phyloP scores from a whole-genome alignment of 306 rosid genomes.

The Gynostemma pentaphyllum region DNA sequence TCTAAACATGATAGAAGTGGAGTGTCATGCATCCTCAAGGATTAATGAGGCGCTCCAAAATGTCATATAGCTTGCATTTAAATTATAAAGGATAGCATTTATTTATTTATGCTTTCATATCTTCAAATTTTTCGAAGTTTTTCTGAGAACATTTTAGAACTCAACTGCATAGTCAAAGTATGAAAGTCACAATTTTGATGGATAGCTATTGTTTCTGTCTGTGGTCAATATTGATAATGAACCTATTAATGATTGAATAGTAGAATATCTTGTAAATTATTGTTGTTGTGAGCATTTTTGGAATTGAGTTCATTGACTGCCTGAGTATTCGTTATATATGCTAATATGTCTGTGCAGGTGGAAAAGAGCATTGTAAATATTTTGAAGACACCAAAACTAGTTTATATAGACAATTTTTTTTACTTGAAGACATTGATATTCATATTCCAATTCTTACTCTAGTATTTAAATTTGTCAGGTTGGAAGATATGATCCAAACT shows the following conservation, averaged over 20 bases:
- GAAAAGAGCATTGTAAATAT: background rate
- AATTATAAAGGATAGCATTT: background rate
- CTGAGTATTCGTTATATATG: background rate
- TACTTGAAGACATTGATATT: background rate
- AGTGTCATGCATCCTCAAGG: background rate
- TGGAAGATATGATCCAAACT: constrained; percentile 16
- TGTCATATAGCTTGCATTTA: background rate
- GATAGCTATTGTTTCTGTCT: background rate
- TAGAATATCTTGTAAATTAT: background rate
- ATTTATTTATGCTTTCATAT: no score
- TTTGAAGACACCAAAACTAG: background rate
- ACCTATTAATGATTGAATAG: background rate
- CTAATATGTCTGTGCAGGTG: background rate
- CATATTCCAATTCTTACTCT: background rate
- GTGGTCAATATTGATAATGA: background rate
- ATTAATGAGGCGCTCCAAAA: background rate
- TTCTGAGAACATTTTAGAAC: no score
- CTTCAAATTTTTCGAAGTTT: no score
- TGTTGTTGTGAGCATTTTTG: background rate
- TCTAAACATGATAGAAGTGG: no score
- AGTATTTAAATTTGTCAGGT: constrained; percentile 33
- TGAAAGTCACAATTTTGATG: no score
- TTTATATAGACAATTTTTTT: background rate
- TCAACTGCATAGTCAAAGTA: no score
- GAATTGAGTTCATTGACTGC: background rate